A percentile compares a stretch with the other conserved stretches of the same genome.
Evolutionary conservation across 2,329 filamentous ascomycete genomes (phyloP).

Genomic region (Pseudocercospora eumusae): DNA sequence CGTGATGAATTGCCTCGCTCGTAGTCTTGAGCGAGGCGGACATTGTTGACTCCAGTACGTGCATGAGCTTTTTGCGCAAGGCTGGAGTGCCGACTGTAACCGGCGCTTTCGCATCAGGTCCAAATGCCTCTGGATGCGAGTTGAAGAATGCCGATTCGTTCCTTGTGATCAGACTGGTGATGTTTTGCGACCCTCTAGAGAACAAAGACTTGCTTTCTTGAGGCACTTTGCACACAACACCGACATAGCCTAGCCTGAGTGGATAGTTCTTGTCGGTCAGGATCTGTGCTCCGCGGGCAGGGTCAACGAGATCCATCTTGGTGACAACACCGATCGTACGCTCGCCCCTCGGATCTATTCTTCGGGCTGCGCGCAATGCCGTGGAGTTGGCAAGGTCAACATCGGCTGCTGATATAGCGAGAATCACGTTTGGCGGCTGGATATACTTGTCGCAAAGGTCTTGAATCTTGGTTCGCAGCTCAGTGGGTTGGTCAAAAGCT

Average conservation of each 20-base stretch:
- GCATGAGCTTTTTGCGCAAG: slow-evolving; percentile 93
- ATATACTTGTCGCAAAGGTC: slow-evolving; percentile 99
- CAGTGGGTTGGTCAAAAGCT: slow-evolving; percentile 82
- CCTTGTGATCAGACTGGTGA: slow-evolving; percentile 77
- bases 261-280: slow-evolving; percentile 90
- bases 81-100: slow-evolving; percentile 81
- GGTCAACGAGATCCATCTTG: slow-evolving; percentile 96
- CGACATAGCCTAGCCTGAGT: slow-evolving; percentile 90
- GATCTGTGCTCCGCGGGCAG: slow-evolving; percentile 73
- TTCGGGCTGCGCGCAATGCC: slow-evolving; percentile 80
- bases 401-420: slow-evolving; percentile 95
- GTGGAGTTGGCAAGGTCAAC: slow-evolving; percentile 97
- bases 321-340: slow-evolving; percentile 98
- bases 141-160: slow-evolving; percentile 89
- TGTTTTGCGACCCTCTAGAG: slow-evolving; percentile 76
- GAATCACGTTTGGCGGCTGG: slow-evolving; percentile 89
- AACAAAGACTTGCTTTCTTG: slow-evolving; percentile 68
- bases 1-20: slow-evolving; percentile 87
- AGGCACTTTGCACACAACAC: slow-evolving; percentile 85
- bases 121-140: slow-evolving; percentile 78
- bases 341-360: slow-evolving; percentile 91
- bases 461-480: slow-evolving; percentile 92
- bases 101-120: slow-evolving; percentile 60
- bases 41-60: slow-evolving; percentile 96
- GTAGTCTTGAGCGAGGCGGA: slow-evolving; percentile 86